Base-by-base conservation (phyloP, 2,329 filamentous ascomycete species). In the Laburnicola sp. region DNA sequence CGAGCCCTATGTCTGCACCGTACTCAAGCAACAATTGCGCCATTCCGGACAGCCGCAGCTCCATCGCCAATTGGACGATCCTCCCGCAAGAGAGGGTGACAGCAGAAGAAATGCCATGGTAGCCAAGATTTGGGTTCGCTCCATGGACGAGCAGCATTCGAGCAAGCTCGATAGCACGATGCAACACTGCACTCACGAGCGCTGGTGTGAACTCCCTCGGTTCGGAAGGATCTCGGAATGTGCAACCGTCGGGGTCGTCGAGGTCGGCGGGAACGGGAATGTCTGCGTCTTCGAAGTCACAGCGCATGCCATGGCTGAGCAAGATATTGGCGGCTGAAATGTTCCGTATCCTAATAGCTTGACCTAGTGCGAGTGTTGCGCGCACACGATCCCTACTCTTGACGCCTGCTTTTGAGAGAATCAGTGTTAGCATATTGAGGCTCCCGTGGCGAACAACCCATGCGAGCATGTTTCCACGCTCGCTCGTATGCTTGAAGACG, bases 281-380 rank as follows among this genome's bases (percentile, higher is more conserved):
- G 50, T 63, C 3, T 22, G 42, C 8, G 10, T 25, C 23, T 41
- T 53, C 11, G 50, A 51, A 21, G 31, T 48, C 16, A 38, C 41
- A 37, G 32, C 28, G 10, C 45, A 53, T 8, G 48, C 45, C n/a
- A 50, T 50, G n/a, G 23, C 48, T 35, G 35, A 50, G 22, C 44
- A 48, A 4, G 51, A 36, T 26, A 50, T 38, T 22, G 48, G 50
- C 30, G 47, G 54, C 7, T 59, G 56, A 25, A 38, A 38, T 4
- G 9, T 38, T 38, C 9, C 36, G 36, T 22, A 10, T 6, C 9
- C 9, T 38, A 3, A 22, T 10, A 38, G 36, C 36, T 38, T 23
- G 4, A 3, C 36, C 36, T 10, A 38, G 36, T 38, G 36, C 36
- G 16, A 38, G 36, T 38, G 36, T 38, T 38, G 8, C 36, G 36